A percentile compares a stretch with the other conserved stretches of the same genome.
phyloP scores from a whole-genome alignment of 2,329 filamentous ascomycete genomes.

The Exserohilum rostratum region DNA sequence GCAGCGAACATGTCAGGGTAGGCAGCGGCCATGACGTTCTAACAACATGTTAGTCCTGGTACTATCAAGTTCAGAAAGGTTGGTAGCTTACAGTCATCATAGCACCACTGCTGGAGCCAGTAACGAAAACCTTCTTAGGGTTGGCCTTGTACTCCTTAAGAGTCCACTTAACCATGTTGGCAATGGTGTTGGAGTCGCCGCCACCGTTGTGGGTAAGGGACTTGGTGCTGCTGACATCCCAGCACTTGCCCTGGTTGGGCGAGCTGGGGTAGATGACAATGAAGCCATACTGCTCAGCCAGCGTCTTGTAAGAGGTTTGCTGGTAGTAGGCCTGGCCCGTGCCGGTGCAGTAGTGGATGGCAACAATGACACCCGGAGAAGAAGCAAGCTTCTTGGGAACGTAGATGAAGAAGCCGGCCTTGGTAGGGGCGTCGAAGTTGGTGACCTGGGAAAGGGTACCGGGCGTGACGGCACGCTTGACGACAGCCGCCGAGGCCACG shows the following conservation, averaged over 20 bases:
- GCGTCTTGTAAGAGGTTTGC: slow-evolving; percentile 59
- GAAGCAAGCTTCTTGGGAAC: slow-evolving; percentile 53
- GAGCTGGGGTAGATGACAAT: slow-evolving; percentile 66
- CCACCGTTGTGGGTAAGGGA: slow-evolving; percentile 64
- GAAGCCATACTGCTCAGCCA: slow-evolving; percentile 63
- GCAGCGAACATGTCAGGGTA: slow-evolving; percentile 63
- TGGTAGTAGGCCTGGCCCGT: slow-evolving; percentile 57
- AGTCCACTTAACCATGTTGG: slow-evolving; percentile 65
- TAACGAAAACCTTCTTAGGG: slow-evolving; percentile 59
- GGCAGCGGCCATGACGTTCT: slow-evolving; percentile 57
- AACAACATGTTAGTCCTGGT: slow-evolving; percentile 4
- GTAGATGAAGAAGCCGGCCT: slow-evolving; percentile 61
- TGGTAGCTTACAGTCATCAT: slow-evolving; percentile 59
- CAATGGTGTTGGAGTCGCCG: slow-evolving; percentile 62
- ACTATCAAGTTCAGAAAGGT: too few species aligned
- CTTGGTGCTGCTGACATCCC: slow-evolving; percentile 63
- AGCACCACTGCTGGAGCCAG: slow-evolving; percentile 60
- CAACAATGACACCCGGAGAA: slow-evolving; percentile 60
- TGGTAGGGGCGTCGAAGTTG: slow-evolving; percentile 51
- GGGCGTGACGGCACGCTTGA: slow-evolving; percentile 35
- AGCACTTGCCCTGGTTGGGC: slow-evolving; percentile 61
- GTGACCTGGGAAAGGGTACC: slow-evolving; percentile 48
- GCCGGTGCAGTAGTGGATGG: slow-evolving; percentile 63
- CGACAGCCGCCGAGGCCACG: slow-evolving; percentile 29
- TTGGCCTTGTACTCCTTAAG: slow-evolving; percentile 60